A percentile compares a stretch with the other conserved stretches of the same genome.
These are phyloP conservation scores for Sclerotinia nivalis DNA, from an alignment of 2,329 filamentous ascomycete genomes.

Conservation along the genomic window DNA sequence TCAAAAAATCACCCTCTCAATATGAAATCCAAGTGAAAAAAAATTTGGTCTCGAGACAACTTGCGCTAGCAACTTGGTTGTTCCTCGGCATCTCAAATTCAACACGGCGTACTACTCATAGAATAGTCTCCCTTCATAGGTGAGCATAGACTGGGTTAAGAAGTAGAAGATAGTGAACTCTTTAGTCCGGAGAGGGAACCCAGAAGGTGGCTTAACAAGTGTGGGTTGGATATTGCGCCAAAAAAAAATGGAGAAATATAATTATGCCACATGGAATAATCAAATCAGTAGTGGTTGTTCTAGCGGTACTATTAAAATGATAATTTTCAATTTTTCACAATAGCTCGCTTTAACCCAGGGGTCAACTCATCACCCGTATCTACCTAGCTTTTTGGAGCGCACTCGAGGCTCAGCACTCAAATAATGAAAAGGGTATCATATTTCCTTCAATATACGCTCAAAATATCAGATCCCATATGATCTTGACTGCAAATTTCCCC, in stretches of 20 bases:
- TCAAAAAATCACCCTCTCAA: too few species aligned
- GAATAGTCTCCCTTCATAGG: too few species aligned
- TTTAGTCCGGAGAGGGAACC: background rate
- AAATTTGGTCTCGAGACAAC: too few species aligned
- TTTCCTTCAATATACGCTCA: background rate
- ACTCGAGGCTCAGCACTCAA: background rate
- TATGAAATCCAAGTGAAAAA: too few species aligned
- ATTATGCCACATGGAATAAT: background rate
- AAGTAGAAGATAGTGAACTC: background rate
- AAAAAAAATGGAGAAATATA: background rate
- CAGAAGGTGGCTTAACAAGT: background rate
- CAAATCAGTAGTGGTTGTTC: background rate
- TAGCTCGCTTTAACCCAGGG: background rate
- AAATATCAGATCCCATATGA: background rate
- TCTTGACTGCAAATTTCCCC: background rate
- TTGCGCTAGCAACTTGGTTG: too few species aligned
- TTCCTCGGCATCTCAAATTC: too few species aligned
- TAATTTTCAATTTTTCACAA: background rate
- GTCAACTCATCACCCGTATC: background rate
- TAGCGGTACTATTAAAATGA: background rate
- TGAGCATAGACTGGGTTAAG: background rate
- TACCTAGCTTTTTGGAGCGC: background rate
- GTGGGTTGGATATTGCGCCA: background rate
- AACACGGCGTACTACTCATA: too few species aligned
- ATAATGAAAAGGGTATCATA: slow-evolving; percentile 11